Percentiles rank a stretch among this genome's conserved stretches.
phyloP scores from a whole-genome alignment of 2,329 filamentous ascomycete genomes.

The Ophiostoma triangulosporum region DNA sequence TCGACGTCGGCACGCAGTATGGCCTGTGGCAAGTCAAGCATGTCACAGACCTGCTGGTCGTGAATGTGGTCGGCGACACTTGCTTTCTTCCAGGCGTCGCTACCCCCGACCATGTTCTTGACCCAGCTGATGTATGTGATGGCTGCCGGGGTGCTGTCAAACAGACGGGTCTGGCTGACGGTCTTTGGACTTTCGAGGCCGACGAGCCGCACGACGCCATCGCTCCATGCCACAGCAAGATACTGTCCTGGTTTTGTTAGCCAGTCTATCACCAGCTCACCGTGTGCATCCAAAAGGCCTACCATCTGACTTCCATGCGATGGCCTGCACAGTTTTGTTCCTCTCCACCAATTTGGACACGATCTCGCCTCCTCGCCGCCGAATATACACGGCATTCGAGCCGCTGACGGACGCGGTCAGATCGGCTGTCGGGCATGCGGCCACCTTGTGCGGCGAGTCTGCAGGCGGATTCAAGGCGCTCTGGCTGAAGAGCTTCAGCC shows the following conservation, averaged over 20 bases:
- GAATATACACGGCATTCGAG: constrained; percentile 54
- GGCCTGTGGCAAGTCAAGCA: constrained; percentile 52
- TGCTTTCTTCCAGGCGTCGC: constrained; percentile 18
- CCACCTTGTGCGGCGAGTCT: constrained; percentile 44
- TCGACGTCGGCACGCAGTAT: constrained; percentile 66
- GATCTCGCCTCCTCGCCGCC: constrained; percentile 61
- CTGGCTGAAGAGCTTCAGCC: constrained; percentile 37
- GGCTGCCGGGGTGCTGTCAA: constrained; percentile 26
- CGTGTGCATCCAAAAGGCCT: constrained; percentile 14
- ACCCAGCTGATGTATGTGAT: constrained; percentile 43
- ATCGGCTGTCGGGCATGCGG: constrained; percentile 76
- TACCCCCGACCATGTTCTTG: constrained; percentile 27
- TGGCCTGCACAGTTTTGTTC: constrained; percentile 29
- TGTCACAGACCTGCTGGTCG: constrained; percentile 18
- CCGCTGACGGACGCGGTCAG: constrained; percentile 61
- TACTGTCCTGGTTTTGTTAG: constrained; percentile 44
- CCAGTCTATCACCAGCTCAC: background rate
- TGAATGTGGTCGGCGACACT: constrained; percentile 18
- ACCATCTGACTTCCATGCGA: constrained; percentile 60
- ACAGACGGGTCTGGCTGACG: constrained; percentile 54
- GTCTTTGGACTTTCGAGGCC: constrained; percentile 71
- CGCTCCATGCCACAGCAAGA: constrained; percentile 71
- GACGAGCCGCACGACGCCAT: constrained; percentile 63
- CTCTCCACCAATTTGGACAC: constrained; percentile 35
- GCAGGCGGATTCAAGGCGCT: constrained; percentile 39